A percentile compares a stretch with the other conserved stretches of the same genome.
Conservation (phyloP, 1,139 yeast species). For the Magnusiomyces ingens region DNA sequence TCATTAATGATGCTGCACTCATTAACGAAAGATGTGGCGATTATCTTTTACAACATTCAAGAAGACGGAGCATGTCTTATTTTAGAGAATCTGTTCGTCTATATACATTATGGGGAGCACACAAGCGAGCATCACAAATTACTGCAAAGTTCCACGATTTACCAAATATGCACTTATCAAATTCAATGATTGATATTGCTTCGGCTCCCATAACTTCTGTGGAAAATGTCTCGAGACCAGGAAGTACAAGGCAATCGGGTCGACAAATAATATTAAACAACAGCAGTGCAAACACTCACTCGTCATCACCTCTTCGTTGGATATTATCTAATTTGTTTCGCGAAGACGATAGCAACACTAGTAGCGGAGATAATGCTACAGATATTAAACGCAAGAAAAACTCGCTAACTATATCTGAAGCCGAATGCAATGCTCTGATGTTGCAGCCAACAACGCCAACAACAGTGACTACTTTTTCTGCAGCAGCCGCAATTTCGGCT, state of each 20-base stretch:
- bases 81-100: conserved; percentile 29
- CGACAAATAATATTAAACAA: background rate
- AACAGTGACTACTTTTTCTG: too few relatives aligned
- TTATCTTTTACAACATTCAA: conserved; percentile 39
- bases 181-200: background rate
- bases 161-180: too few relatives aligned
- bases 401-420: too few relatives aligned
- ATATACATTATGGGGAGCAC: conserved; percentile 33
- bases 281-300: conserved; percentile 7
- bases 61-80: conserved; percentile 25
- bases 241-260: background rate
- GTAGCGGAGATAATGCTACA: conserved; percentile 8
- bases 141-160: conserved; percentile 22
- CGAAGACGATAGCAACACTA: conserved; percentile 18
- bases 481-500: too few relatives aligned
- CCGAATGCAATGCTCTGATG: too few relatives aligned
- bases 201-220: background rate
- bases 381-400: background rate
- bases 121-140: conserved; percentile 25
- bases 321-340: conserved; percentile 27
- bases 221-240: conserved; percentile 5
- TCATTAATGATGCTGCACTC: conserved; percentile 40
- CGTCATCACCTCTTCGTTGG: conserved; percentile 27
- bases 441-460: too few relatives aligned
- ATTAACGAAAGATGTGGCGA: conserved; percentile 42